Percentiles rank a stretch among this genome's conserved stretches.
phyloP scores from a whole-genome alignment of 2,329 filamentous ascomycete genomes.

The Coleophoma eucalyptorum region DNA sequence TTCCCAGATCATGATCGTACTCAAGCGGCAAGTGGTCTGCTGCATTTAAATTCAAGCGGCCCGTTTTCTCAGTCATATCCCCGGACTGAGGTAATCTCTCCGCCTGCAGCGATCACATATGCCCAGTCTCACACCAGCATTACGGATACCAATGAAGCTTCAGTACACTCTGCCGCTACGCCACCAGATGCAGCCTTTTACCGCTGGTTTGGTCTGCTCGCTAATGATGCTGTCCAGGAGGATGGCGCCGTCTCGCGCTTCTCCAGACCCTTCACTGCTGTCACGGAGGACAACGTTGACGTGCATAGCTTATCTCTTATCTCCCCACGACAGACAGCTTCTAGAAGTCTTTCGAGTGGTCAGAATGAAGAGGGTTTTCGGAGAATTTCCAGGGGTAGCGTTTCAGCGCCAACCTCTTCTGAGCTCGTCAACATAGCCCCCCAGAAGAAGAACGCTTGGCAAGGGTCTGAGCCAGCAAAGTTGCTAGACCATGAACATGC shows the following conservation, averaged over 20 bases:
- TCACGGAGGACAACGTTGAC: background rate
- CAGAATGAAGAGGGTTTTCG: background rate
- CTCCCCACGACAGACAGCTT: background rate
- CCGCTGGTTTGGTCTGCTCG: constrained; percentile 9
- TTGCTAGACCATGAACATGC: constrained; percentile 16
- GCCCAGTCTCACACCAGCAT: background rate
- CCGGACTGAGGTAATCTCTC: background rate
- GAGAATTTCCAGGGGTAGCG: constrained; percentile 4
- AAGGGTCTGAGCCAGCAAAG: constrained; percentile 13
- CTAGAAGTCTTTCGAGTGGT: background rate
- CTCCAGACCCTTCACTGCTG: background rate
- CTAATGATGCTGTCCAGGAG: constrained; percentile 8
- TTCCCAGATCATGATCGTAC: constrained; percentile 3
- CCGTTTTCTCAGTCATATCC: constrained; percentile 1
- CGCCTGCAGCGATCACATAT: background rate
- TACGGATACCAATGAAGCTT: background rate
- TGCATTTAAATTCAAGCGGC: constrained; percentile 1
- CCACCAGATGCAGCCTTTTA: constrained; percentile 4
- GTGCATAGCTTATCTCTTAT: background rate
- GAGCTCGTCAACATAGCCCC: background rate
- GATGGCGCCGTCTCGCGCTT: constrained; percentile 10
- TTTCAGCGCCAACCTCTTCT: constrained; percentile 7
- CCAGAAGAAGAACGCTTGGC: constrained; percentile 11
- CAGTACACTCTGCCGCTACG: constrained; percentile 2
- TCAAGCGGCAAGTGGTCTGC: constrained; percentile 3